Evolutionary conservation across 257 asterid genomes (phyloP).

Genomic region (Gardenia jasminoides): DNA sequence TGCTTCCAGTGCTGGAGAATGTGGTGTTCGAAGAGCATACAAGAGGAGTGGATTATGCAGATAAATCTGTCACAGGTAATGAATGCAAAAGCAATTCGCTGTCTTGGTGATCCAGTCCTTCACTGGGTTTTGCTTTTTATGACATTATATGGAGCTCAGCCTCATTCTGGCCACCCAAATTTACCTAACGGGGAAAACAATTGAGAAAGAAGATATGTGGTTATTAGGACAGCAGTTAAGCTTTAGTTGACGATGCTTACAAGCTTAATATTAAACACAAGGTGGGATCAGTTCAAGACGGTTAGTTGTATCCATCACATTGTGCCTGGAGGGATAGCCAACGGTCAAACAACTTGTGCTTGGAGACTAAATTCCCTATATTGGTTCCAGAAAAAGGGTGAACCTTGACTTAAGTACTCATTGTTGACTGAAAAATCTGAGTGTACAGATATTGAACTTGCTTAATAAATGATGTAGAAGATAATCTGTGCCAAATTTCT

Average conservation of each 20-base stretch:
- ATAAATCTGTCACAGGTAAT: constrained; percentile 88
- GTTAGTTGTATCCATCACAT: background rate
- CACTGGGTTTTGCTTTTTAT: background rate
- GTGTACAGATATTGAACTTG: background rate
- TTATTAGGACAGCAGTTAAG: background rate
- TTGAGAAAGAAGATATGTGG: background rate
- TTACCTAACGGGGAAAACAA: background rate
- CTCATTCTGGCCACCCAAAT: background rate
- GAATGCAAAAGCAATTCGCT: background rate
- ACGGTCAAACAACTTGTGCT: background rate
- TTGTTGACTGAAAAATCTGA: no score
- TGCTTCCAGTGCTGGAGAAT: constrained; percentile 69
- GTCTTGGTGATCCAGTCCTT: background rate
- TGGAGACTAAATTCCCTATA: no score
- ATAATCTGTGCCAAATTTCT: background rate
- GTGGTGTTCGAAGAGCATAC: constrained; percentile 91
- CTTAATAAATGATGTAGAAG: background rate
- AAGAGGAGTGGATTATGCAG: constrained; percentile 80
- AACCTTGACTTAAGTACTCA: no score
- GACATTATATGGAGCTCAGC: background rate
- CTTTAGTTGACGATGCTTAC: background rate
- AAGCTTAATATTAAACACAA: background rate
- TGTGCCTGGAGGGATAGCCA: background rate
- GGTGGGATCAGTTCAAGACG: background rate
- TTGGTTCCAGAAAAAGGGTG: background rate